Percentiles rank a stretch among this genome's conserved stretches.
Conservation (phyloP, 345 rosid species). For the Iberis pinnata region DNA sequence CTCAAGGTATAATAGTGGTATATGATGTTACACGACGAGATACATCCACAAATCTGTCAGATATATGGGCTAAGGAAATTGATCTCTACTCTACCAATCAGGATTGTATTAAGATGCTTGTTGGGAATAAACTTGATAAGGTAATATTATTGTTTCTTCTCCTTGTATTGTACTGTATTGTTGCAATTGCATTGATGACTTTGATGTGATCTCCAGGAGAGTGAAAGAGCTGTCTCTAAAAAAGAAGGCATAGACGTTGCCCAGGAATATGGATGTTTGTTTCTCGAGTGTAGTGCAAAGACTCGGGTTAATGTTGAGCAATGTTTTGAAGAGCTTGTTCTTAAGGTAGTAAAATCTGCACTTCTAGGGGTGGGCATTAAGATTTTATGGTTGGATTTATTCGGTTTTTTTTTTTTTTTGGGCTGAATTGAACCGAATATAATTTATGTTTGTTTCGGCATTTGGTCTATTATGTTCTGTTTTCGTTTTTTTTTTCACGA, state of each 20-base stretch:
- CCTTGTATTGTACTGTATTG: neutral
- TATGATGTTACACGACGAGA: constrained; percentile 89
- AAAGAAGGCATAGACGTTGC: constrained; percentile 88
- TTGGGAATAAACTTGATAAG: constrained; percentile 95
- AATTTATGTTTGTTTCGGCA: too few species aligned
- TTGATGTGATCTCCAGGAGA: constrained; percentile 48
- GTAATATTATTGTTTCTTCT: constrained; percentile 26
- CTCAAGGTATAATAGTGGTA: too few species aligned
- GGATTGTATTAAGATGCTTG: constrained; percentile 95
- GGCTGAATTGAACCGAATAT: too few species aligned
- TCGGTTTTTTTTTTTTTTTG: too few species aligned
- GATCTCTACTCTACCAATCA: constrained; percentile 87
- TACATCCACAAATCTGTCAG: constrained; percentile 84
- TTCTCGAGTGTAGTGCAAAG: constrained; percentile 92
- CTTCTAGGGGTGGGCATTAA: too few species aligned
- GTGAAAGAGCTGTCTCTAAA: constrained; percentile 83
- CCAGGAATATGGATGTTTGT: constrained; percentile 85
- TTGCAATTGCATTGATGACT: neutral
- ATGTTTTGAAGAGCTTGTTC: constrained; percentile 91
- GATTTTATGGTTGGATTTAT: too few species aligned
- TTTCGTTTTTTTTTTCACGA: too few species aligned
- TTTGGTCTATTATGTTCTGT: too few species aligned
- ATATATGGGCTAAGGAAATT: constrained; percentile 92
- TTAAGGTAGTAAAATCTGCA: constrained; percentile 43
- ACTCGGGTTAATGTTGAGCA: constrained; percentile 83